Conservation (phyloP, 2,329 filamentous ascomycete species). For the Claviceps spartinae region DNA sequence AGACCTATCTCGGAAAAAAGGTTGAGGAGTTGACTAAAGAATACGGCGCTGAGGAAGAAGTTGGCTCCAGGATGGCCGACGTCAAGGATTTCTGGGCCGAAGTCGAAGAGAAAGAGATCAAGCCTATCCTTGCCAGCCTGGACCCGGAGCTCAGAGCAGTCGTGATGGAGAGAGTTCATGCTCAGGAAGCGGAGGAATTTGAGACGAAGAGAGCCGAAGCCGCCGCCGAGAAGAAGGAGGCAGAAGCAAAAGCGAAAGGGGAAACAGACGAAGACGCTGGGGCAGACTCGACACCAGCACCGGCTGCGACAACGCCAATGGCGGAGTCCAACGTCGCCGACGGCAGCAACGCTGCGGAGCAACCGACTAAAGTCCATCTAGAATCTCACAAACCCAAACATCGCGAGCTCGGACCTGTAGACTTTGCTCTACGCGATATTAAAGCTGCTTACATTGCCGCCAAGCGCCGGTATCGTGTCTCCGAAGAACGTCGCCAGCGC, state of each 20-base stretch:
- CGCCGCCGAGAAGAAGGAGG: conserved; percentile 8
- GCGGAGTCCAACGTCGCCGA: background rate
- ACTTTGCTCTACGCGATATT: conserved; percentile 56
- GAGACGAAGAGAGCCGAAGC: conserved; percentile 6
- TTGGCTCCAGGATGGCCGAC: conserved; percentile 58
- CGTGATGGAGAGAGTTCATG: conserved; percentile 49
- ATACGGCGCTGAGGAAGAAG: conserved; percentile 55
- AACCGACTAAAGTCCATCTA: conserved; percentile 11
- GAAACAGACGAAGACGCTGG: background rate
- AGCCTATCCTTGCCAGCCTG: conserved; percentile 50
- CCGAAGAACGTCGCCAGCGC: conserved; percentile 53
- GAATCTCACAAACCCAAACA: conserved; percentile 24
- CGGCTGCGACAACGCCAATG: conserved; percentile 11
- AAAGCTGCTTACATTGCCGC: conserved; percentile 71
- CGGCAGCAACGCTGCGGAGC: conserved; percentile 7
- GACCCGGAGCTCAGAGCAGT: conserved; percentile 49
- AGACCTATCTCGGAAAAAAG: conserved; percentile 72
- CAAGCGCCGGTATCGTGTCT: conserved; percentile 75
- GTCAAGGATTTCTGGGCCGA: conserved; percentile 71
- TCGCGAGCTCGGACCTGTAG: conserved; percentile 37
- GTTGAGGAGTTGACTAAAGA: conserved; percentile 66
- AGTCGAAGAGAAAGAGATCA: conserved; percentile 67
- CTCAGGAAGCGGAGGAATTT: conserved; percentile 15
- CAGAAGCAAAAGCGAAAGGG: conserved; percentile 8
- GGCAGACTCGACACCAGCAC: too few species aligned